Percentiles rank a stretch among this genome's conserved stretches.
These are phyloP conservation scores for Coniochaeta sp. DNA, from an alignment of 2,329 filamentous ascomycete species.

Conservation along the genomic window DNA sequence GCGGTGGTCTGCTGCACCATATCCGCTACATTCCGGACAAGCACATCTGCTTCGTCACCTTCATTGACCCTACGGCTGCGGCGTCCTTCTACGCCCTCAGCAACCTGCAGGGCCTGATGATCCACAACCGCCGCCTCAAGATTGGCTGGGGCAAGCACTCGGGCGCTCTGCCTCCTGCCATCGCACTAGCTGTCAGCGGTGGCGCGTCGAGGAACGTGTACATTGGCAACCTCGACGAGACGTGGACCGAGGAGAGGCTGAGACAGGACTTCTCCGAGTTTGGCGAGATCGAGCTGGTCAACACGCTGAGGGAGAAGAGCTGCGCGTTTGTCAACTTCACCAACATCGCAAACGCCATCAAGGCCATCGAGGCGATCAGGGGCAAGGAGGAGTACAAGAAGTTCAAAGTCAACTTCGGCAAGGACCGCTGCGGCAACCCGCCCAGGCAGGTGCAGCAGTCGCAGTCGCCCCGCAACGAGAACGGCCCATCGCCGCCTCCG, in stretches of 20 bases:
- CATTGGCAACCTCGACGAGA: constrained; percentile 93
- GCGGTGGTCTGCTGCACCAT: constrained; percentile 90
- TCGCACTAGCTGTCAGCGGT: constrained; percentile 90
- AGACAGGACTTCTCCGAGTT: constrained; percentile 96
- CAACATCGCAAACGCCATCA: constrained; percentile 99
- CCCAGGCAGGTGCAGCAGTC: constrained; percentile 70
- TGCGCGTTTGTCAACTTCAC: constrained; percentile 99
- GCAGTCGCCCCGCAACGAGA: constrained; percentile 60
- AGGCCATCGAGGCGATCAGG: constrained; percentile 93
- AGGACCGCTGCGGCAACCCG: constrained; percentile 94
- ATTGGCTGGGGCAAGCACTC: constrained; percentile 99
- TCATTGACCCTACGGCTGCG: constrained; percentile 96
- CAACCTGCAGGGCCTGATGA: constrained; percentile 97
- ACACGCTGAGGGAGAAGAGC: constrained; percentile 95
- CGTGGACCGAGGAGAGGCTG: constrained; percentile 92
- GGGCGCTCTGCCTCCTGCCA: constrained; percentile 88
- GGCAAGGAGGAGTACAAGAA: constrained; percentile 94
- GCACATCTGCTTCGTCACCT: constrained; percentile 99
- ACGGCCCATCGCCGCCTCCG: constrained; percentile 46
- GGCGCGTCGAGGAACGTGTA: constrained; percentile 98
- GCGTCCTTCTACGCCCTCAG: constrained; percentile 97
- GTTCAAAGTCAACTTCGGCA: constrained; percentile 99
- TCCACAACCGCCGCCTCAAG: constrained; percentile 95
- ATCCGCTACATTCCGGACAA: constrained; percentile 99
- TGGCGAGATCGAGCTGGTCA: constrained; percentile 95